Percentiles rank a stretch among this genome's conserved stretches.
Evolutionary conservation across 306 rosid genomes (phyloP).

Genomic region (Purshia tridentata): DNA sequence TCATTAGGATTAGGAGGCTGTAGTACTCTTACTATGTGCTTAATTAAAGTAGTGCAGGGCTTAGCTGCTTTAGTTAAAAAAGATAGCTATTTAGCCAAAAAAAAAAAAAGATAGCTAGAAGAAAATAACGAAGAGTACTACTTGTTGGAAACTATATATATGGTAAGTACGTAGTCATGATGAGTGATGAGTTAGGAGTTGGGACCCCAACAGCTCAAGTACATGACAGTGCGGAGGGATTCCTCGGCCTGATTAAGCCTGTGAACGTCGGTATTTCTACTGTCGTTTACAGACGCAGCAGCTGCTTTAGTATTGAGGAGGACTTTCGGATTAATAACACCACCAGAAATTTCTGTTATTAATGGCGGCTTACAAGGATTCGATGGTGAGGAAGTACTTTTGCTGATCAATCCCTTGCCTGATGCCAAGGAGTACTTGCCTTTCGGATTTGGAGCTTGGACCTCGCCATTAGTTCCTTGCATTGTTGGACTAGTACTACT

Average conservation of each 20-base stretch:
- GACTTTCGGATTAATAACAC: not conserved
- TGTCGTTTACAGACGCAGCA: not conserved
- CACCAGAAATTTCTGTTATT: not conserved
- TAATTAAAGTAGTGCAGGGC: too few species aligned
- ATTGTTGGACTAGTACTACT: not conserved
- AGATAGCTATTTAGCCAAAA: too few species aligned
- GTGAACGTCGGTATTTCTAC: not conserved
- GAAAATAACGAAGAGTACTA: too few species aligned
- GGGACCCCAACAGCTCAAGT: constrained; percentile 82
- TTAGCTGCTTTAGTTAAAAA: too few species aligned
- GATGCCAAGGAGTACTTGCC: not conserved
- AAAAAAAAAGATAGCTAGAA: too few species aligned
- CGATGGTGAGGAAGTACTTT: not conserved
- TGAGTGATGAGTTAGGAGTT: constrained; percentile 27
- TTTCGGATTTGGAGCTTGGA: not conserved
- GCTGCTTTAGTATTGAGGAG: not conserved
- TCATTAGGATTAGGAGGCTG: too few species aligned
- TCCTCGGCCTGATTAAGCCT: constrained; percentile 55
- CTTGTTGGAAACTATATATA: too few species aligned
- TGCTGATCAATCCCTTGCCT: too few species aligned
- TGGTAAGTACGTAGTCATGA: not conserved
- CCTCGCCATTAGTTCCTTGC: constrained; percentile 9
- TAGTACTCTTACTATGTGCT: too few species aligned
- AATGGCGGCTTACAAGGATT: not conserved
- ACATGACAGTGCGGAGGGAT: constrained; percentile 74